Evolutionary conservation across 129 eudicot genomes (phyloP).

Genomic region (Centrapalus pauciflorus): DNA sequence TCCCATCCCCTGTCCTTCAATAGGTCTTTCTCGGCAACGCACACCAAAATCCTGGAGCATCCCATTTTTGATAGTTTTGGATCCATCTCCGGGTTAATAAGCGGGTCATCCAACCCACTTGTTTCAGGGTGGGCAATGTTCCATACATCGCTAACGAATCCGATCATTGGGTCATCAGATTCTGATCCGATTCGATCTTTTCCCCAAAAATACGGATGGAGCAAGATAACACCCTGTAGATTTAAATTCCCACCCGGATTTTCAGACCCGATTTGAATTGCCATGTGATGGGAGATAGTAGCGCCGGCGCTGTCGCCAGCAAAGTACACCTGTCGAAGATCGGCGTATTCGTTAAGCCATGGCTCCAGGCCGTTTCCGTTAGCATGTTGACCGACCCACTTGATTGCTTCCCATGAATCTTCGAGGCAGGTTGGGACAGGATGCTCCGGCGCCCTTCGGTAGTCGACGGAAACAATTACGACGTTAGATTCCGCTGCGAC

Average conservation of each 20-base stretch:
- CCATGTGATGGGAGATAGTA: slow-evolving; percentile 30
- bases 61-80: slow-evolving; percentile 11
- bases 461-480: slow-evolving; percentile 27
- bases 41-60: slow-evolving; percentile 15
- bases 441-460: slow-evolving; percentile 38
- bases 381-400: slow-evolving; percentile 34
- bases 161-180: background rate
- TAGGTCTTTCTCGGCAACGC: slow-evolving; percentile 5
- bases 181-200: slow-evolving; percentile 17
- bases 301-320: slow-evolving; percentile 52
- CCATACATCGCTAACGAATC: background rate
- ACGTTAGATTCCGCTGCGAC: slow-evolving; percentile 23
- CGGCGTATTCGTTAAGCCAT: slow-evolving; percentile 35
- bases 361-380: slow-evolving; percentile 19
- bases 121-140: slow-evolving; percentile 8
- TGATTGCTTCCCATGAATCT: slow-evolving; percentile 38
- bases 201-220: slow-evolving; percentile 39
- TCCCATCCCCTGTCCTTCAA: slow-evolving; percentile 13
- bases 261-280: slow-evolving; percentile 25
- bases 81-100: slow-evolving; percentile 24
- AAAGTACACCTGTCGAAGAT: slow-evolving; percentile 27
- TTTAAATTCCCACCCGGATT: background rate
- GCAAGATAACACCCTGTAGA: slow-evolving; percentile 21
- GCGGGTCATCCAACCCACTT: slow-evolving; percentile 24
- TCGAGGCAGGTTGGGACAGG: slow-evolving; percentile 25